Evolutionary conservation across 805 yeast genomes (phyloP), one percentile per base, ranked within the genome.

Genomic region (Candida railenensis): DNA sequence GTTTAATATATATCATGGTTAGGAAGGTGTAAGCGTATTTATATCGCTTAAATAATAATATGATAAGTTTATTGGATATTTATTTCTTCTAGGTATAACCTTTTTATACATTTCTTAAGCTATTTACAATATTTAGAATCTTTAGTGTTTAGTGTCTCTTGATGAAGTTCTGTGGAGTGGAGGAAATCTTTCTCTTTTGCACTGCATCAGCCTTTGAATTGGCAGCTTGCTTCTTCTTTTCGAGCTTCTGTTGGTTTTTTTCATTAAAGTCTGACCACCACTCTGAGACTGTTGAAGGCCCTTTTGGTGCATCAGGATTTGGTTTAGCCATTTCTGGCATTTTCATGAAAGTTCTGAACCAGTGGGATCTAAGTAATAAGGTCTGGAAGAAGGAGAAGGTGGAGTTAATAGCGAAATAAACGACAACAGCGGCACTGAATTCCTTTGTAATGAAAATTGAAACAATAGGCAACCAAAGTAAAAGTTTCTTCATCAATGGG

Each of bases 371-470:
- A 57, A 94, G 74, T 20, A 86, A 56, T 43, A 78, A 60, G 9
- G 92, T 80, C 71, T 92, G 98, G 16, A 80, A 40, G 42, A 87
- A 78, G 0, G 97, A 87, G 56, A 80, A 81, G 12, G 82, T 53
- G 47, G 96, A 88, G 62, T 90, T 89, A 33, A 87, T 82, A 4
- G 92, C 84, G 65, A 92, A 89, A 63, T 91, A 94, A 43, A 89
- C 73, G 52, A 91, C 84, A 32, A 90, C 89, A 34, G 87, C 96
- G 1, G 96, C 80, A 1, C 96, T 85, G 59, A 92, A 77, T 44
- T 83, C 78, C 86, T 87, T 87, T 3, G 97, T 92, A 54, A 92
- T 81, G n/a, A 91, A 82, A 50, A 92, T 84, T 3, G 97, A 89
- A 25, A 85, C 69, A 53, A 90, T 75, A 14, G 98, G 98, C 56